phyloP scores from a whole-genome alignment of 2,329 filamentous ascomycete genomes.

The Diaporthe amygdali region DNA sequence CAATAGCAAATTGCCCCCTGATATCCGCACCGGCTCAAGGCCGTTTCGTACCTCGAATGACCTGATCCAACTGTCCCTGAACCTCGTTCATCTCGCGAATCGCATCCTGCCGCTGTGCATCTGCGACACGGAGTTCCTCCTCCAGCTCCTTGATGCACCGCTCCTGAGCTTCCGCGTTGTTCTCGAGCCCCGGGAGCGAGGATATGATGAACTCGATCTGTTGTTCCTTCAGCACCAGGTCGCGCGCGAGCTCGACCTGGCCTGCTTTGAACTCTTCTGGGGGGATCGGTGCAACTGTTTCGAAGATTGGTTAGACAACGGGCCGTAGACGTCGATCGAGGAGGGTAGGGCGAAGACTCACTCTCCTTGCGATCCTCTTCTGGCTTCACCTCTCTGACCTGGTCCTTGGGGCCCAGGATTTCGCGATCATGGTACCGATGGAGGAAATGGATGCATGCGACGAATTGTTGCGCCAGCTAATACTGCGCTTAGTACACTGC shows the following conservation, averaged over 20 bases:
- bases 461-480: constrained; percentile 72
- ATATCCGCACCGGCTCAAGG: constrained; percentile 46
- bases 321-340: neutral
- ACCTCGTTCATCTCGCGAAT: constrained; percentile 68
- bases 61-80: constrained; percentile 62
- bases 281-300: constrained; percentile 62
- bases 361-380: constrained; percentile 58
- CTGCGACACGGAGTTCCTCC: constrained; percentile 67
- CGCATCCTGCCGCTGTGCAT: constrained; percentile 66
- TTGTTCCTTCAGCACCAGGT: constrained; percentile 80
- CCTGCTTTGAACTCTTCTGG: constrained; percentile 69
- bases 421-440: constrained; percentile 72
- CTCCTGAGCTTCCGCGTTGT: constrained; percentile 79
- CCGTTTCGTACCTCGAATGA: constrained; percentile 65
- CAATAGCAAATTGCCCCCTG: neutral
- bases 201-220: constrained; percentile 82
- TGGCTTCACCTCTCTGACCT: constrained; percentile 63
- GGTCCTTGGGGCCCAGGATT: constrained; percentile 61
- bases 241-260: constrained; percentile 75
- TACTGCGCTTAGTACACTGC: neutral
- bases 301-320: neutral
- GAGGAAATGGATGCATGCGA: constrained; percentile 70
- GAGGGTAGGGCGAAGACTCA: constrained; percentile 29
- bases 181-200: constrained; percentile 76
- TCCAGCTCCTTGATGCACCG: constrained; percentile 69